Evolutionary conservation across 2,329 filamentous ascomycete genomes (phyloP).

Genomic region (Claviceps spartinae): DNA sequence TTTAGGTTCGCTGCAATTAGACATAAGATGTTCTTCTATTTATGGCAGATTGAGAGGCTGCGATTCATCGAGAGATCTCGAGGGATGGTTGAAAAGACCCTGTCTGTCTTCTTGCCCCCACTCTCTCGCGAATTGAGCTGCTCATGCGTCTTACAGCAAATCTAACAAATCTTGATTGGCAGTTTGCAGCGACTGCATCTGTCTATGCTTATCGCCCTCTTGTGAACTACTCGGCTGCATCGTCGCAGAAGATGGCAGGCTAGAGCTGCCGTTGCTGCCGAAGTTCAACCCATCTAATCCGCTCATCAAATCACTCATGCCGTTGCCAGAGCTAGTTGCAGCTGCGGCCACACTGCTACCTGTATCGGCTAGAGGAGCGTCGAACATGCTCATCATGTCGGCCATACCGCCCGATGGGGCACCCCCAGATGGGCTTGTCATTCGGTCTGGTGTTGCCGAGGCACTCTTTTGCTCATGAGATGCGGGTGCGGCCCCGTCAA

Average conservation of each 20-base stretch:
- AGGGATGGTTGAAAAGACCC: neutral
- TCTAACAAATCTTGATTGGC: slow-evolving; percentile 46
- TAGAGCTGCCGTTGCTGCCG: slow-evolving; percentile 33
- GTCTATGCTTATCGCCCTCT: slow-evolving; percentile 10
- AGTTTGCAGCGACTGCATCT: slow-evolving; percentile 35
- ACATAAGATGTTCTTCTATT: neutral
- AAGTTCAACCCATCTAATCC: slow-evolving; percentile 77
- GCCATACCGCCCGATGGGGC: slow-evolving; percentile 36
- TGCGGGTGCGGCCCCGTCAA: slow-evolving; percentile 86
- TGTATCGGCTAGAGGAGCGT: slow-evolving; percentile 42
- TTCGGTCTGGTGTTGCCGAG: slow-evolving; percentile 52
- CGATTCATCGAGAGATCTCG: slow-evolving; percentile 1
- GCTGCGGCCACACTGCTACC: slow-evolving; percentile 23
- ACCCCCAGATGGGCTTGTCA: slow-evolving; percentile 45
- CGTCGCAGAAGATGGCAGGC: slow-evolving; percentile 50
- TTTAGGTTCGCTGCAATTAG: neutral
- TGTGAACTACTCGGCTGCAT: slow-evolving; percentile 37
- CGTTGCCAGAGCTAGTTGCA: slow-evolving; percentile 30
- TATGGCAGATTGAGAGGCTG: neutral
- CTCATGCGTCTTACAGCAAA: slow-evolving; percentile 21
- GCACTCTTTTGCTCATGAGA: slow-evolving; percentile 49
- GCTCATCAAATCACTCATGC: slow-evolving; percentile 78
- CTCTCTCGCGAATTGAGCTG: neutral
- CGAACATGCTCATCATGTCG: slow-evolving; percentile 58
- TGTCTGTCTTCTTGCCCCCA: neutral